Evolutionary conservation across 2,329 filamentous ascomycete genomes (phyloP).

Genomic region (Aaosphaeria pasadenensis): DNA sequence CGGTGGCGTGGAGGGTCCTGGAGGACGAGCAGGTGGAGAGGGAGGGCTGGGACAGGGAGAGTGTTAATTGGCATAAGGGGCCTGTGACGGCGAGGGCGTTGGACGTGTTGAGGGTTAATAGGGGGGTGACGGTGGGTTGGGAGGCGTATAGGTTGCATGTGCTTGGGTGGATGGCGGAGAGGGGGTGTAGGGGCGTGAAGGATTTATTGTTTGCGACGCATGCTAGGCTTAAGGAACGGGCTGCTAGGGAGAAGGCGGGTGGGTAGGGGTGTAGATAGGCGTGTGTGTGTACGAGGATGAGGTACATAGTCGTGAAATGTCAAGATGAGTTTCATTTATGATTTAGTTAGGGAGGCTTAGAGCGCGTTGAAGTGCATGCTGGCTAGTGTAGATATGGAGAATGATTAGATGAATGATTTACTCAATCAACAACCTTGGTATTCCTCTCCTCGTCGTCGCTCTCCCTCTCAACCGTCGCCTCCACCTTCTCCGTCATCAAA

Average conservation of each 20-base stretch:
- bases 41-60: conserved; percentile 16
- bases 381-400: background rate
- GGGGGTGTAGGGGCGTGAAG: conserved; percentile 64
- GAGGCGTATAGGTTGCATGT: conserved; percentile 73
- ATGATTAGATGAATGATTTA: background rate
- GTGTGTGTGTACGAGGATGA: too few relatives aligned
- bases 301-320: too few relatives aligned
- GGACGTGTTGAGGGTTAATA: conserved; percentile 58
- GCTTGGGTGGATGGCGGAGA: conserved; percentile 62
- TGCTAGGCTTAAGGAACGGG: conserved; percentile 60
- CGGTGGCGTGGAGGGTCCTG: conserved; percentile 46
- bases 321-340: background rate
- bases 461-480: conserved; percentile 27
- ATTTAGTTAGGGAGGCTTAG: too few relatives aligned
- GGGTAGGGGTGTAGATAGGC: too few relatives aligned
- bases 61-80: conserved; percentile 31
- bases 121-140: conserved; percentile 67
- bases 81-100: conserved; percentile 70
- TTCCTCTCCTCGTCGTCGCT: conserved; percentile 9
- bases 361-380: too few relatives aligned
- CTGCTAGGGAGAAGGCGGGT: too few relatives aligned
- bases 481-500: conserved; percentile 19
- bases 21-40: conserved; percentile 44
- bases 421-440: conserved; percentile 1
- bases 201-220: conserved; percentile 78